Percentiles rank a stretch among this genome's conserved stretches.
phyloP scores from a whole-genome alignment of 2,329 filamentous ascomycete genomes.

The Emmonsia crescens region DNA sequence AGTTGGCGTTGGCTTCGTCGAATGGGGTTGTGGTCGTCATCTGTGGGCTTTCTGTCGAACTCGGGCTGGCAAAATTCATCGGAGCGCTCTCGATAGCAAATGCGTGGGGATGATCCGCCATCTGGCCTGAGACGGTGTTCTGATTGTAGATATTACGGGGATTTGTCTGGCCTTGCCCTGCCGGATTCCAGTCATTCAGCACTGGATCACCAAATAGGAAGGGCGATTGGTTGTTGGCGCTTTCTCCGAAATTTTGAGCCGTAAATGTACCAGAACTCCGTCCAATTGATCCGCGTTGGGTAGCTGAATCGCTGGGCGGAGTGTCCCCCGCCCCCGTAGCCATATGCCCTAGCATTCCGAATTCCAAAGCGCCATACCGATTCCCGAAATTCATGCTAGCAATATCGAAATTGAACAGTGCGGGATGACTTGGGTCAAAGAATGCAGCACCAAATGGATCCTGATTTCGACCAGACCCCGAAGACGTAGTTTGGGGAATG shows the following conservation, averaged over 20 bases:
- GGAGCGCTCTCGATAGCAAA: conserved; percentile 52
- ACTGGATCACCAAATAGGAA: conserved; percentile 39
- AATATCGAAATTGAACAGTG: conserved; percentile 90
- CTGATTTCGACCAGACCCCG: conserved; percentile 30
- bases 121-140: conserved; percentile 30
- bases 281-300: conserved; percentile 37
- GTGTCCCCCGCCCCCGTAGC: conserved; percentile 79
- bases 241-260: conserved; percentile 34
- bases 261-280: conserved; percentile 32
- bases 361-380: conserved; percentile 89
- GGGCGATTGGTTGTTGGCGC: conserved; percentile 32
- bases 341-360: conserved; percentile 94
- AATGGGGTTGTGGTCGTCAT: conserved; percentile 32
- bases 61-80: conserved; percentile 46
- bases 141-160: conserved; percentile 25
- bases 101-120: conserved; percentile 42
- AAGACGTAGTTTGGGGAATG: conserved; percentile 41
- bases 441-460: conserved; percentile 44
- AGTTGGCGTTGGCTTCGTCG: conserved; percentile 25
- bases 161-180: conserved; percentile 14
- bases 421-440: conserved; percentile 85
- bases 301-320: conserved; percentile 52
- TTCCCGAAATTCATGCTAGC: conserved; percentile 92
- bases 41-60: conserved; percentile 45
- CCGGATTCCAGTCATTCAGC: conserved; percentile 35